Evolutionary conservation across 805 yeast genomes (phyloP).

Genomic region (Barnettozyma californica): DNA sequence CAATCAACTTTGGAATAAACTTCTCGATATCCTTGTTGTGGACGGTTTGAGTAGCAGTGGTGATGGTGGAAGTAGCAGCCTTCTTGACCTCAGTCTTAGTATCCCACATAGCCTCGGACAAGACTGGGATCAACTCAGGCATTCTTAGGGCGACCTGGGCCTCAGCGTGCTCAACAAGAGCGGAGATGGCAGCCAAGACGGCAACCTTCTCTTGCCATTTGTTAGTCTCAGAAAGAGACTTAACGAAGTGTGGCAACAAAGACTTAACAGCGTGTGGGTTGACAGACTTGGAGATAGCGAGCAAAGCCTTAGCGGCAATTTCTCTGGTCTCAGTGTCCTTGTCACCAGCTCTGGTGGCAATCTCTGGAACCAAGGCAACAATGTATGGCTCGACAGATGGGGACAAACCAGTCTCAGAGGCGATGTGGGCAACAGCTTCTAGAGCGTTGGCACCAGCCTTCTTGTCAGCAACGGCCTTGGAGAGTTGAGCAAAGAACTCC

Average conservation of each 20-base stretch:
- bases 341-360: conserved; percentile 83
- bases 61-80: conserved; percentile 93
- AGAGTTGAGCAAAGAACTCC: conserved; percentile 74
- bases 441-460: conserved; percentile 79
- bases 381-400: conserved; percentile 96
- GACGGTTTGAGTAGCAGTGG: conserved; percentile 94
- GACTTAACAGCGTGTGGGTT: conserved; percentile 94
- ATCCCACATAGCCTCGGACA: conserved; percentile 99
- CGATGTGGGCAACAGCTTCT: conserved; percentile 79
- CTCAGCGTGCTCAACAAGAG: conserved; percentile 90
- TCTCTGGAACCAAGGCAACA: conserved; percentile 66
- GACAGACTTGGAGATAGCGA: conserved; percentile 72
- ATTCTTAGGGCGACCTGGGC: conserved; percentile 95
- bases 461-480: conserved; percentile 73
- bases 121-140: conserved; percentile 98
- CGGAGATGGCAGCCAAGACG: conserved; percentile 76
- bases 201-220: conserved; percentile 99
- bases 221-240: conserved; percentile 62
- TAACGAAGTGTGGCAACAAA: conserved; percentile 74
- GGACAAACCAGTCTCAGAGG: conserved; percentile 68
- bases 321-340: conserved; percentile 73
- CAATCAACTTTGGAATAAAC: conserved; percentile 96
- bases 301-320: conserved; percentile 70
- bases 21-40: conserved; percentile 99
- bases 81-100: conserved; percentile 97